Percentiles rank a stretch among this genome's conserved stretches.
Conservation (phyloP, 306 rosid species). For the Albizia julibrissin region DNA sequence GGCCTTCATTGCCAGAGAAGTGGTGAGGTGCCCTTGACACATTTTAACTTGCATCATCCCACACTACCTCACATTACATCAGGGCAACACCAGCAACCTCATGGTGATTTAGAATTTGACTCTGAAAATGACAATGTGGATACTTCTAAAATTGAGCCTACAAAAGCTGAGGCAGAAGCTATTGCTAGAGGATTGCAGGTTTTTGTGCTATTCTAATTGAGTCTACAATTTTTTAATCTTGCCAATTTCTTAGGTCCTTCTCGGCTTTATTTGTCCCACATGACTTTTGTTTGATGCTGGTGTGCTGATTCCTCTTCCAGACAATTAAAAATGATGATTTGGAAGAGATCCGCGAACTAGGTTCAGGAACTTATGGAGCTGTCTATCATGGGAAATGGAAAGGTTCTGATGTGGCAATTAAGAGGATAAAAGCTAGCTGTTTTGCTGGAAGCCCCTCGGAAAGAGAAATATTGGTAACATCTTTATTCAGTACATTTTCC, state of each 20-base stretch:
- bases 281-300: constrained; percentile 37
- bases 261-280: constrained; percentile 26
- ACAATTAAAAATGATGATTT: constrained; percentile 91
- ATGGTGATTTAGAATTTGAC: constrained; percentile 69
- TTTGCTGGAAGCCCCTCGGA: constrained; percentile 97
- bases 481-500: constrained; percentile 31
- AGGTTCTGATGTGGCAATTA: constrained; percentile 97
- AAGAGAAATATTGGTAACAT: constrained; percentile 89
- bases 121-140: constrained; percentile 62
- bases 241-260: constrained; percentile 16
- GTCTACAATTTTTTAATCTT: constrained; percentile 20
- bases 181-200: constrained; percentile 96
- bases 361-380: constrained; percentile 97
- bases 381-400: constrained; percentile 99
- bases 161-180: constrained; percentile 97
- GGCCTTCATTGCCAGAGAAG: constrained; percentile 79
- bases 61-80: constrained; percentile 58
- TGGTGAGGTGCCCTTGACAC: constrained; percentile 60
- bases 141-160: constrained; percentile 81
- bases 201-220: constrained; percentile 34
- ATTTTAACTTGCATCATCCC: constrained; percentile 64
- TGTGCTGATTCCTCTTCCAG: constrained; percentile 47
- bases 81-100: constrained; percentile 69
- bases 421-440: constrained; percentile 97
- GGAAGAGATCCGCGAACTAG: constrained; percentile 96